Percentiles rank a stretch among this genome's conserved stretches.
These are phyloP conservation scores for Eragrostis tef DNA, from an alignment of 202 grass and related monocot species.

Conservation along the genomic window DNA sequence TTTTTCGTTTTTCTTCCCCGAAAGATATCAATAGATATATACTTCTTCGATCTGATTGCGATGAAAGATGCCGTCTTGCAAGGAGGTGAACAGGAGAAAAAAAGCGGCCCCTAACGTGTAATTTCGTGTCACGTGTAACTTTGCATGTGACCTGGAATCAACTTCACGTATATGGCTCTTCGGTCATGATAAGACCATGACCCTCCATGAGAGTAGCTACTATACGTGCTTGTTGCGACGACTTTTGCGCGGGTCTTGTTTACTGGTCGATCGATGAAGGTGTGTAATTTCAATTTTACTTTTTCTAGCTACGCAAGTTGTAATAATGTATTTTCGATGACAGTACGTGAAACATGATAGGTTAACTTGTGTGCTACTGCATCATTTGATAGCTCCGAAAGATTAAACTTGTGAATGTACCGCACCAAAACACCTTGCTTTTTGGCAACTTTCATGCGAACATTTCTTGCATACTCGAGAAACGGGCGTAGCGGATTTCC, in stretches of 20 bases:
- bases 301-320: neutral
- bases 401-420: neutral
- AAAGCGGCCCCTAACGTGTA: neutral
- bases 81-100: neutral
- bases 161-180: neutral
- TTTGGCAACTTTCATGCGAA: neutral
- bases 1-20: neutral
- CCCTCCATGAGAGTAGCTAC: neutral
- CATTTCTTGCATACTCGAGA: neutral
- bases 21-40: neutral
- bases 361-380: neutral
- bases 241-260: neutral
- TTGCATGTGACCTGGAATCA: conserved; percentile 33
- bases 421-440: neutral
- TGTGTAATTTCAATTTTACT: neutral
- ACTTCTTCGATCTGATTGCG: neutral
- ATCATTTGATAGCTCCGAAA: neutral
- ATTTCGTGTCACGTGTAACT: conserved; percentile 37
- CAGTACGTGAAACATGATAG: neutral
- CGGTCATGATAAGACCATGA: neutral
- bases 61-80: conserved; percentile 41
- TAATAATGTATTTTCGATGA: neutral
- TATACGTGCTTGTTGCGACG: neutral
- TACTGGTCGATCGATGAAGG: neutral
- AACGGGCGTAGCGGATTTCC: neutral